phyloP scores from a whole-genome alignment of 176 grass and related monocot genomes.

The Rhynchospora tenuis region DNA sequence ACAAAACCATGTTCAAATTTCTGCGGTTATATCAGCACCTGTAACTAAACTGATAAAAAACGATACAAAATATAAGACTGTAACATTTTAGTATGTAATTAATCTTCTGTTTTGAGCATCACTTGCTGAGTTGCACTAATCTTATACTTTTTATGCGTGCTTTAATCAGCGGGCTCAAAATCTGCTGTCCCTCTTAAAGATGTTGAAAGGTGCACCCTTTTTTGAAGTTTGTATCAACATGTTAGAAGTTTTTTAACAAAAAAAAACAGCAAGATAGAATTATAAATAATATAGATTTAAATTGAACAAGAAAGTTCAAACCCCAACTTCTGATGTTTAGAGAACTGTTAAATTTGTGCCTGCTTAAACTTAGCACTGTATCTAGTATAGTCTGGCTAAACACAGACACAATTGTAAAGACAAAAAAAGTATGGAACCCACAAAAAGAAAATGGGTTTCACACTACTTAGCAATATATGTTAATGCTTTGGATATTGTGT shows the following conservation, averaged over 20 bases:
- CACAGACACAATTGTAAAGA: not conserved
- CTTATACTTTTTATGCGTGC: slow-evolving; percentile 16
- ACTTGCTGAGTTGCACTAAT: not conserved
- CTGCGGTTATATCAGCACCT: not conserved
- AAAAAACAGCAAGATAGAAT: not conserved
- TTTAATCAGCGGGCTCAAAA: slow-evolving; percentile 61
- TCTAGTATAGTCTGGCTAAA: not conserved
- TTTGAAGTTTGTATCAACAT: not conserved
- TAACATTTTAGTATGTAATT: not conserved
- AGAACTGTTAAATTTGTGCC: not conserved
- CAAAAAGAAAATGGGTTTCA: not conserved
- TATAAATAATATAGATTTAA: not conserved
- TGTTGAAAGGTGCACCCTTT: slow-evolving; percentile 68
- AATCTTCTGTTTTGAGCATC: not conserved
- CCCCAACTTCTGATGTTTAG: not conserved
- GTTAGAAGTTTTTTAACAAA: not conserved
- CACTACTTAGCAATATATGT: not conserved
- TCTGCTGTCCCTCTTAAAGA: slow-evolving; percentile 71
- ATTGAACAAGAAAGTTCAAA: not conserved
- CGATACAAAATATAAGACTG: not conserved
- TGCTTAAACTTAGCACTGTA: not conserved
- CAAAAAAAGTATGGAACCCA: not conserved
- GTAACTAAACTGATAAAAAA: not conserved
- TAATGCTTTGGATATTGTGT: not conserved
- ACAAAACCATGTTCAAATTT: not conserved